A percentile compares a stretch with the other conserved stretches of the same genome.
Conservation (phyloP, 1,284 basidiomycete species). For the Omphalotus olearius region DNA sequence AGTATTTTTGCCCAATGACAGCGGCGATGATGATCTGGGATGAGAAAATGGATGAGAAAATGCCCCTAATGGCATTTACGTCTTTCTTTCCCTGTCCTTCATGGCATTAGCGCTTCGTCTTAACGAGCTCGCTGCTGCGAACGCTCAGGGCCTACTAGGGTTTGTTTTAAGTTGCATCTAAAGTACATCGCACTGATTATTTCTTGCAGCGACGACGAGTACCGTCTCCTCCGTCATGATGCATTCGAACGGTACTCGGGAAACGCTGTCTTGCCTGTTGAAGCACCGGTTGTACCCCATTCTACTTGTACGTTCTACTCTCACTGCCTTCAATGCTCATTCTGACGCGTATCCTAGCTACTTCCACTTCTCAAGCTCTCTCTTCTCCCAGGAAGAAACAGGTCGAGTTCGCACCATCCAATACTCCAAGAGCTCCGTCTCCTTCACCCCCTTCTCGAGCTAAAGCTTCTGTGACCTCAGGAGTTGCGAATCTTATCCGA, state of each 20-base stretch:
- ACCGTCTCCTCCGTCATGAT: slow-evolving; percentile 41
- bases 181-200: neutral
- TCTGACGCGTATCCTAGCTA: neutral
- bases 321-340: neutral
- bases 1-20: no score
- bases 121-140: slow-evolving; percentile 9
- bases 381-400: slow-evolving; percentile 15
- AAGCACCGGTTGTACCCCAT: no score
- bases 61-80: no score
- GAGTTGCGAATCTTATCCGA: slow-evolving; percentile 52
- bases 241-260: slow-evolving; percentile 36
- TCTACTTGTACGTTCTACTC: slow-evolving; percentile 12
- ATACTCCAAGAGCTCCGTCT: slow-evolving; percentile 6
- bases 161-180: neutral
- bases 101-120: slow-evolving; percentile 5
- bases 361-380: neutral
- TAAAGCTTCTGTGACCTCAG: slow-evolving; percentile 48
- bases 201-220: slow-evolving; percentile 41
- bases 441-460: slow-evolving; percentile 24
- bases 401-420: slow-evolving; percentile 14
- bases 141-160: slow-evolving; percentile 5
- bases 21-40: no score
- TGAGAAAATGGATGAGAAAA: no score
- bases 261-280: no score
- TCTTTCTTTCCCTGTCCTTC: no score